phyloP scores from a whole-genome alignment of 1,284 basidiomycete species.

The Cutaneotrichosporon arboriforme region DNA sequence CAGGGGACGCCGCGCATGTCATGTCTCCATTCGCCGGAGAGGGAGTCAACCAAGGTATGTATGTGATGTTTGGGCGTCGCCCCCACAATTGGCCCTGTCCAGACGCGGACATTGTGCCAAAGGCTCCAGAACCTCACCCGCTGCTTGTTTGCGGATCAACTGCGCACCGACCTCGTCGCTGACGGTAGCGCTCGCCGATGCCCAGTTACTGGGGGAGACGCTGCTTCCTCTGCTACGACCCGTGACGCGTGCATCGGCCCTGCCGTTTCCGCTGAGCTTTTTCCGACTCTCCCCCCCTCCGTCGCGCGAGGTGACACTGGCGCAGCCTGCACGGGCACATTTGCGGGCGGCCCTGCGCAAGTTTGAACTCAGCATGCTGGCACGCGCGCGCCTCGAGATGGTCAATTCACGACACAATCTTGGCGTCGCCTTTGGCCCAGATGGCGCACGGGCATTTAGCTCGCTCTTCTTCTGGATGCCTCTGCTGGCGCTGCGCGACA shows the following conservation, averaged over 20 bases:
- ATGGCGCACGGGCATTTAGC: conserved; percentile 2
- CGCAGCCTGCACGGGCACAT: neutral
- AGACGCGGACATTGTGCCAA: too few relatives aligned
- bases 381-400: conserved; percentile 18
- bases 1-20: conserved; percentile 52
- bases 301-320: neutral
- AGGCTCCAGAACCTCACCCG: too few relatives aligned
- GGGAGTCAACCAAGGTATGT: conserved; percentile 49
- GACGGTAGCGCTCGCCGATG: conserved; percentile 21
- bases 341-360: conserved; percentile 17
- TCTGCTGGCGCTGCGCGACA: neutral
- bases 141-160: too few relatives aligned
- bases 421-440: neutral
- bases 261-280: conserved; percentile 19
- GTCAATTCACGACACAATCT: conserved; percentile 7
- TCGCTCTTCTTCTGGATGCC: neutral
- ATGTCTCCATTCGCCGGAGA: conserved; percentile 53
- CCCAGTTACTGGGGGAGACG: conserved; percentile 37
- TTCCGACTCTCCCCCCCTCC: conserved; percentile 14
- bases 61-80: too few relatives aligned
- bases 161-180: neutral
- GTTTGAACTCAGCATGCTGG: conserved; percentile 24
- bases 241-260: too few relatives aligned
- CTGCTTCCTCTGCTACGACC: conserved; percentile 20
- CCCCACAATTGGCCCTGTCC: too few relatives aligned